Conservation (phyloP, 2,329 filamentous ascomycete genomes). For the Pseudocercospora ulei region DNA sequence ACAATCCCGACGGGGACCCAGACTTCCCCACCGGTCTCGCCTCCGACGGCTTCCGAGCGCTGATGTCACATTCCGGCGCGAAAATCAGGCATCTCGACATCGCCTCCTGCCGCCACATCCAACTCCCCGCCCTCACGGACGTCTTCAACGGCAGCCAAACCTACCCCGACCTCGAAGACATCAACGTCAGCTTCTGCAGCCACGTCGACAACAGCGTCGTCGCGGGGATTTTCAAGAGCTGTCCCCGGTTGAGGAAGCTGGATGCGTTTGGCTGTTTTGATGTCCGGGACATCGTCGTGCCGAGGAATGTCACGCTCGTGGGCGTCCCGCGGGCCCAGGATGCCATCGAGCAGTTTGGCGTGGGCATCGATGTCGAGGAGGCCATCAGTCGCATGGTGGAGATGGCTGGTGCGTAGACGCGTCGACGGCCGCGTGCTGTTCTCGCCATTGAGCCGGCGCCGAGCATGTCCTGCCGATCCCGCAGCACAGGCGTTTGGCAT, state of each 20-base stretch:
- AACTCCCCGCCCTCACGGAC: slow-evolving; percentile 58
- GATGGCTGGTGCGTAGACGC: slow-evolving; percentile 16
- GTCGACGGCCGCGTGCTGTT: too few species aligned
- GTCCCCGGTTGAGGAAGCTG: slow-evolving; percentile 45
- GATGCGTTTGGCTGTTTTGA: slow-evolving; percentile 56
- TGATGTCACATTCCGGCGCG: slow-evolving; percentile 73
- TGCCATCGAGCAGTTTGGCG: slow-evolving; percentile 46
- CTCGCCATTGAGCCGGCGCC: too few species aligned
- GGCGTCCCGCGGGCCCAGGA: slow-evolving; percentile 52
- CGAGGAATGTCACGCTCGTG: slow-evolving; percentile 50
- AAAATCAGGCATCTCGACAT: slow-evolving; percentile 61
- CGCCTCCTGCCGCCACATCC: slow-evolving; percentile 76
- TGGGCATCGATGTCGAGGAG: slow-evolving; percentile 33
- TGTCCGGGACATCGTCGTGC: slow-evolving; percentile 48
- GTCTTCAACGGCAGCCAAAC: slow-evolving; percentile 55
- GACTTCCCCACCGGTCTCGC: slow-evolving; percentile 61
- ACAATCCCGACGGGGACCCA: slow-evolving; percentile 53
- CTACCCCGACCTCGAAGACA: slow-evolving; percentile 59
- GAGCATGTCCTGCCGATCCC: too few species aligned
- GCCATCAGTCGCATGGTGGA: slow-evolving; percentile 31
- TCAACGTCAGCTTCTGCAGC: slow-evolving; percentile 55
- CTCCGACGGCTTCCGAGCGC: slow-evolving; percentile 61
- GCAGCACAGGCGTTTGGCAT: too few species aligned
- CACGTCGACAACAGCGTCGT: slow-evolving; percentile 47
- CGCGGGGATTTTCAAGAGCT: slow-evolving; percentile 43